A percentile compares a stretch with the other conserved stretches of the same genome.
phyloP scores from a whole-genome alignment of 139 green algal species.

The Diplosphaera chodatii region DNA sequence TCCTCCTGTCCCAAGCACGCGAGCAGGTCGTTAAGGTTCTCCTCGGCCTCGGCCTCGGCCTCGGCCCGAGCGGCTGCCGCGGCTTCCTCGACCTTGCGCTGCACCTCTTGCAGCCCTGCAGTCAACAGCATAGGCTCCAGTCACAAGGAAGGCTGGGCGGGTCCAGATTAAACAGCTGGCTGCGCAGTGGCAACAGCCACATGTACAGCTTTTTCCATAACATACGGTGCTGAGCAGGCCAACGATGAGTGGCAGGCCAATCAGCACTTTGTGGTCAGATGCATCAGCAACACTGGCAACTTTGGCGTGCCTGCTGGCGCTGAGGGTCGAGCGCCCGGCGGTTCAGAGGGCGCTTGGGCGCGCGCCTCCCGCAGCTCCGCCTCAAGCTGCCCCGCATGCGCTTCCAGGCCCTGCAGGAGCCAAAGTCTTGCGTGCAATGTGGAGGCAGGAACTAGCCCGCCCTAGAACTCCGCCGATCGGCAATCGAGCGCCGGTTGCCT shows the following conservation, averaged over 20 bases:
- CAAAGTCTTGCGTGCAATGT: too few relatives aligned
- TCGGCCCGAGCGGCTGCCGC: constrained; percentile 28
- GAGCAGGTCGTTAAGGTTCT: constrained; percentile 75
- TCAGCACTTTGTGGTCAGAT: too few relatives aligned
- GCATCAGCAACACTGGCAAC: too few relatives aligned
- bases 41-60: constrained; percentile 48
- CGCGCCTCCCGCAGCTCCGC: constrained; percentile 33
- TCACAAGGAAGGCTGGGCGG: too few relatives aligned
- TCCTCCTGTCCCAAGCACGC: constrained; percentile 80
- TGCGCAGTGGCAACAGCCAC: too few relatives aligned
- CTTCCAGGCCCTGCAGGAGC: constrained; percentile 42
- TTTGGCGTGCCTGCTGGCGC: constrained; percentile 9
- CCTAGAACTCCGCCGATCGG: too few relatives aligned
- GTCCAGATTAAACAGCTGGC: too few relatives aligned
- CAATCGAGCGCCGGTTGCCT: too few relatives aligned
- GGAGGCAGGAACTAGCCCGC: too few relatives aligned
- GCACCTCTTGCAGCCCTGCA: neutral
- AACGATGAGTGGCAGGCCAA: too few relatives aligned
- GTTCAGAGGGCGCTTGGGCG: constrained; percentile 3
- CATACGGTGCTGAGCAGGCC: too few relatives aligned
- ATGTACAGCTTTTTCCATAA: too few relatives aligned
- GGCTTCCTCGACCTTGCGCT: constrained; percentile 8
- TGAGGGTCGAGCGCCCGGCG: neutral
- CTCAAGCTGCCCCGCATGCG: constrained; percentile 47
- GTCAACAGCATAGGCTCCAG: neutral